Evolutionary conservation across 2,329 filamentous ascomycete species (phyloP), one percentile per base, ranked within the genome.

Genomic region (Diaporthe sp.): DNA sequence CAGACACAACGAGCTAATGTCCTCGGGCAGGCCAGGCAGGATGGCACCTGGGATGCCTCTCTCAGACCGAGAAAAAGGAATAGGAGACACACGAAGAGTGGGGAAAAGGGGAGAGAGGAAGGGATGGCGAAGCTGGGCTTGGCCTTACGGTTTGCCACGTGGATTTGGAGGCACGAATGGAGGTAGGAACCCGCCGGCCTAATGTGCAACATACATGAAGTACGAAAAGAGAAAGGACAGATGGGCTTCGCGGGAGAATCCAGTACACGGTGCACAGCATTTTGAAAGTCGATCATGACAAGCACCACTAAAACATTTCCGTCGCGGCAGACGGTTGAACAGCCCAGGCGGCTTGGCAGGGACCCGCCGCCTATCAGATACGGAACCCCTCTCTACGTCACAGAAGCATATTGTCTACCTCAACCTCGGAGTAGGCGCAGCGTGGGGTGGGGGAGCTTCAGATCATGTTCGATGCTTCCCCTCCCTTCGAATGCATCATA

Each of bases 321-420:
- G 20, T 65, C 8, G 42, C 61, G 28, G 28, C 42, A 49, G 34
- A 37, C 42, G 61, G 61, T 34, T 49, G 42, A 31, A 49, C 61
- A 13, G 42, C 42, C 28, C 39, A 65, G 61, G 39, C 42, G 13
- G 61, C 61, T 68, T 68, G 65, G 65, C 65, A 68, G 65, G 65
- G 31, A 7, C 8, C 65, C 63, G 20, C 25, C 20, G 22, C 44
- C 44, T 53, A 68, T 39, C 63, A 34, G 63, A 49, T 17, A 34
- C 12, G 12, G 9, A 67, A 17, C 44, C 63, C 63, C 63, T 68
- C 63, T 17, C 22, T 51, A 53, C 63, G 63, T 51, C 34, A 34
- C 34, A 34, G 31, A 31, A 31, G 31, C 31, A 31, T 7, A 31
- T 31, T 31, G 17, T 55, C n/a, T 12, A 15, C 17, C 34, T 51